A percentile compares a stretch with the other conserved stretches of the same genome.
These are phyloP conservation scores for Didymella lethalis DNA, from an alignment of 2,329 filamentous ascomycete genomes.

Conservation along the genomic window DNA sequence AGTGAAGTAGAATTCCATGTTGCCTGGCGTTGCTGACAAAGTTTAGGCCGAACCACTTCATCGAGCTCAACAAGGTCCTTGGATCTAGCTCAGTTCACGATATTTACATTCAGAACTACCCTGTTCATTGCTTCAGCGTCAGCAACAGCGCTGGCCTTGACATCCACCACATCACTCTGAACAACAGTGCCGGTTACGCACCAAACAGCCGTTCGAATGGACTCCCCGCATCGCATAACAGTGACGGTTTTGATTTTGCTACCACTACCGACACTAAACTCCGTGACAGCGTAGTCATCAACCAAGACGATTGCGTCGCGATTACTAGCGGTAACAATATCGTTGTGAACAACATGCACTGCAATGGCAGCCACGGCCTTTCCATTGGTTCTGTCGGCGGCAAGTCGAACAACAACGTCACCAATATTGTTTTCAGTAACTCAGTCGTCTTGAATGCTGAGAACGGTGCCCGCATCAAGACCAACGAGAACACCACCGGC, in stretches of 20 bases:
- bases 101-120: slow-evolving; percentile 63
- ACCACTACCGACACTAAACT: slow-evolving; percentile 68
- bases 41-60: slow-evolving; percentile 18
- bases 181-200: slow-evolving; percentile 64
- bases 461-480: slow-evolving; percentile 68
- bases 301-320: slow-evolving; percentile 68
- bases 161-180: slow-evolving; percentile 62
- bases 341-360: slow-evolving; percentile 52
- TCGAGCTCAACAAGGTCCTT: slow-evolving; percentile 59
- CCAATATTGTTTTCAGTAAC: slow-evolving; percentile 60
- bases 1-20: slow-evolving; percentile 1
- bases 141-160: slow-evolving; percentile 54
- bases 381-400: slow-evolving; percentile 67
- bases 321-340: slow-evolving; percentile 61
- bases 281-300: slow-evolving; percentile 60
- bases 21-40: not conserved
- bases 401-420: slow-evolving; percentile 63
- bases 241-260: slow-evolving; percentile 31
- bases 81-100: slow-evolving; percentile 61
- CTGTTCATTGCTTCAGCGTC: slow-evolving; percentile 61
- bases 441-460: slow-evolving; percentile 60
- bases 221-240: slow-evolving; percentile 15
- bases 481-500: slow-evolving; percentile 61
- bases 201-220: slow-evolving; percentile 28
- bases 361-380: slow-evolving; percentile 64